These are phyloP conservation scores for Microbotryum intermedium DNA, from an alignment of 1,284 basidiomycete genomes.

Conservation along the genomic window DNA sequence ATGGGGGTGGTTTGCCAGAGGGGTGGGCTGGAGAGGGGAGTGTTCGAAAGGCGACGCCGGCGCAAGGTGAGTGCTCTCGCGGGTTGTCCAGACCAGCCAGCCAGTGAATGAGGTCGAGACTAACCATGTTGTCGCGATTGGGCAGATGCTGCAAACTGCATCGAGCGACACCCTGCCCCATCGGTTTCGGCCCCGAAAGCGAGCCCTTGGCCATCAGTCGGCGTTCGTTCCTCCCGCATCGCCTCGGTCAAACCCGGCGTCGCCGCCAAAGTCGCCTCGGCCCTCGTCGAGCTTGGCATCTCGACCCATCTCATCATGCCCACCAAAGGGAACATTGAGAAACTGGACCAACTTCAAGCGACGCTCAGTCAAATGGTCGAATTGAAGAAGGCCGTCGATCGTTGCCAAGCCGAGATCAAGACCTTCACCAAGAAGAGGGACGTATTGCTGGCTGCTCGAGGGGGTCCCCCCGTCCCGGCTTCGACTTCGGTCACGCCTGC, in stretches of 20 bases:
- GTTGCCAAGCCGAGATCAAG: constrained; percentile 70
- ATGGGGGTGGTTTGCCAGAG: constrained; percentile 24
- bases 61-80: constrained; percentile 22
- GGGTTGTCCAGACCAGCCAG: not conserved
- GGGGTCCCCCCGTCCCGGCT: too few relatives aligned
- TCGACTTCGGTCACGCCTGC: too few relatives aligned
- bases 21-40: constrained; percentile 30
- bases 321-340: constrained; percentile 64
- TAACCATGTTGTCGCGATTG: too few relatives aligned
- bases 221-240: constrained; percentile 72
- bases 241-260: constrained; percentile 64
- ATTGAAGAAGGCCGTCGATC: constrained; percentile 76
- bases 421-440: constrained; percentile 59
- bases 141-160: constrained; percentile 63
- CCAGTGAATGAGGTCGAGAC: too few relatives aligned
- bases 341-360: constrained; percentile 62
- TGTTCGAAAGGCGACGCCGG: constrained; percentile 27
- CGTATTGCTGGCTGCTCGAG: constrained; percentile 3
- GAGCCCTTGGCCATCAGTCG: constrained; percentile 55
- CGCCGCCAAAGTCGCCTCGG: constrained; percentile 60
- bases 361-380: constrained; percentile 67
- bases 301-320: constrained; percentile 81
- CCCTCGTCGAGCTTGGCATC: constrained; percentile 65
- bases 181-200: constrained; percentile 56
- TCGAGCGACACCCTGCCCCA: constrained; percentile 58